Evolutionary conservation across 2,329 filamentous ascomycete species (phyloP).

Genomic region (Trichophaea hybrida): DNA sequence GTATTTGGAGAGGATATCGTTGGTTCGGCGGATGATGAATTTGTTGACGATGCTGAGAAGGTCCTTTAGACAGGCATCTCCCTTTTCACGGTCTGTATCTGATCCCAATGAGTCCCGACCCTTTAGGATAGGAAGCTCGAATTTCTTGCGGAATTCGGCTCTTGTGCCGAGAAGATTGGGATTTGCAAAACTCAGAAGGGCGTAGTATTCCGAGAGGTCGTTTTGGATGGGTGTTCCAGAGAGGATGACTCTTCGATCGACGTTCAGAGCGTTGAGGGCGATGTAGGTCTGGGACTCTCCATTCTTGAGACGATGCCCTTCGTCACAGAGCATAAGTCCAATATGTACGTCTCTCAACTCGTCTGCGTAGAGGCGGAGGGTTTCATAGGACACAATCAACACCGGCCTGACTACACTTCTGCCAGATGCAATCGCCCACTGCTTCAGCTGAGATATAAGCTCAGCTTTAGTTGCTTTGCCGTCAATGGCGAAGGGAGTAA

Average conservation of each 20-base stretch:
- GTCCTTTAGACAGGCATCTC: slow-evolving; percentile 68
- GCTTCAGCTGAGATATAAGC: slow-evolving; percentile 71
- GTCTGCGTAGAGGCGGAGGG: slow-evolving; percentile 75
- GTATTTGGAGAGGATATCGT: slow-evolving; percentile 96
- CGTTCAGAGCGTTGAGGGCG: slow-evolving; percentile 78
- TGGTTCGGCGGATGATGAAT: slow-evolving; percentile 93
- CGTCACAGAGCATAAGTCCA: slow-evolving; percentile 84
- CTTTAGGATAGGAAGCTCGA: slow-evolving; percentile 79
- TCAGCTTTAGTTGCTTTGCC: slow-evolving; percentile 94
- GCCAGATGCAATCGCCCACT: slow-evolving; percentile 90
- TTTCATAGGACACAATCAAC: slow-evolving; percentile 96
- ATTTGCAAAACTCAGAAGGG: slow-evolving; percentile 91
- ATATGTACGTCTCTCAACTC: slow-evolving; percentile 83
- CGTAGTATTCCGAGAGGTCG: slow-evolving; percentile 94
- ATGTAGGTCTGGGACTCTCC: slow-evolving; percentile 91
- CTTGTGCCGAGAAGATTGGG: slow-evolving; percentile 79
- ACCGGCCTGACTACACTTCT: slow-evolving; percentile 79
- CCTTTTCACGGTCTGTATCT: slow-evolving; percentile 65
- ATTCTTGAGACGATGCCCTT: slow-evolving; percentile 93
- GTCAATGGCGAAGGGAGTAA: slow-evolving; percentile 88
- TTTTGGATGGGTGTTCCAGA: slow-evolving; percentile 98
- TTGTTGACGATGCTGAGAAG: slow-evolving; percentile 82
- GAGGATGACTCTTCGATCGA: slow-evolving; percentile 79
- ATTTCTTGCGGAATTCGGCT: slow-evolving; percentile 83
- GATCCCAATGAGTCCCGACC: slow-evolving; percentile 83